A percentile compares a stretch with the other conserved stretches of the same genome.
These are phyloP conservation scores for Penicillium fuscoglaucum DNA, from an alignment of 2,329 filamentous ascomycete species.

Conservation along the genomic window DNA sequence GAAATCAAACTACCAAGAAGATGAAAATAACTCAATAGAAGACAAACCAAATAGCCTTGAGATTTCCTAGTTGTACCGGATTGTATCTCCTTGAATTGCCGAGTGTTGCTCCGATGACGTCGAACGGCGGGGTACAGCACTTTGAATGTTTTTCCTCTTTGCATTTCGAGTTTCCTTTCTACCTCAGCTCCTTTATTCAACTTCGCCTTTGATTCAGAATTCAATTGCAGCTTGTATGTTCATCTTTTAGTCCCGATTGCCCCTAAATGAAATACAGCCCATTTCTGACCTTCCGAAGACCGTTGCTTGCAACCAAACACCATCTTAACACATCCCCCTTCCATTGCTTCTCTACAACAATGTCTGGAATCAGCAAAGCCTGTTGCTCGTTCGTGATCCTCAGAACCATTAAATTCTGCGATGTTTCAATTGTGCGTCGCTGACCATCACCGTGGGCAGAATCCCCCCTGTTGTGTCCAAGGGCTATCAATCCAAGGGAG, in stretches of 20 bases:
- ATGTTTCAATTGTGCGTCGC: background rate
- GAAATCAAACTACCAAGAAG: background rate
- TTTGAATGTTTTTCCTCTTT: background rate
- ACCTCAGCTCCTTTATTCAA: background rate
- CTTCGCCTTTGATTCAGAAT: background rate
- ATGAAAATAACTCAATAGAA: too few species aligned
- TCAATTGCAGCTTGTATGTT: background rate
- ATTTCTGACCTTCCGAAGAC: slow-evolving; percentile 30
- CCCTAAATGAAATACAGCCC: background rate
- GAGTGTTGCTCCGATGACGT: slow-evolving; percentile 26
- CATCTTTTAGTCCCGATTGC: background rate
- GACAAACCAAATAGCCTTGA: background rate
- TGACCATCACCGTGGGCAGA: slow-evolving; percentile 23
- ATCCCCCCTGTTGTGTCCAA: slow-evolving; percentile 45
- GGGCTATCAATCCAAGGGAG: slow-evolving; percentile 58
- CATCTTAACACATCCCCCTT: slow-evolving; percentile 10
- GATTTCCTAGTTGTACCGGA: background rate
- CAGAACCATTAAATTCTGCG: background rate
- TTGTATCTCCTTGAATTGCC: slow-evolving; percentile 10
- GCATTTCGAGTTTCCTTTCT: background rate
- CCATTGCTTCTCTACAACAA: slow-evolving; percentile 30
- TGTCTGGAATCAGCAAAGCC: slow-evolving; percentile 47
- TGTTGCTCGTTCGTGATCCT: slow-evolving; percentile 45
- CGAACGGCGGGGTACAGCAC: slow-evolving; percentile 16
- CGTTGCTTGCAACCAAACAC: slow-evolving; percentile 16